phyloP scores from a whole-genome alignment of 768 basidiomycete genomes.

The Lactarius psammicola region DNA sequence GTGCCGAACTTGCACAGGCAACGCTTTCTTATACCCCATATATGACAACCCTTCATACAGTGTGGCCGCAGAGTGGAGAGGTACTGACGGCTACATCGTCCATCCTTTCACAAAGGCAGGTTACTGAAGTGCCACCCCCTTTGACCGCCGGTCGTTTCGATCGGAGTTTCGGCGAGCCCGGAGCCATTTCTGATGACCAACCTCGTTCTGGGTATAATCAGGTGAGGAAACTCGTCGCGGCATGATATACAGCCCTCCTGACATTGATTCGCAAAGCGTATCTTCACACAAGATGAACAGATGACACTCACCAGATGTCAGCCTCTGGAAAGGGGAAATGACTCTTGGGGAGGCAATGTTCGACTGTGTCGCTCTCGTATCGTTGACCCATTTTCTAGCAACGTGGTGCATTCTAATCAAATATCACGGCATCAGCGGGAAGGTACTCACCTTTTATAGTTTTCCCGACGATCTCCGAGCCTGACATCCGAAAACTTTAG shows the following conservation, averaged over 20 bases:
- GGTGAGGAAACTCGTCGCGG: background rate
- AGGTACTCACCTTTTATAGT: background rate
- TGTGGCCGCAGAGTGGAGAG: background rate
- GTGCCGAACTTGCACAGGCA: background rate
- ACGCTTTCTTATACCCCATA: background rate
- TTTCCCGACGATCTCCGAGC: background rate
- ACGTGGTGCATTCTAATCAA: background rate
- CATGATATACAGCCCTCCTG: background rate
- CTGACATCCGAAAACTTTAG: background rate
- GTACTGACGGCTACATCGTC: too few species aligned
- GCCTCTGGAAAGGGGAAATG: background rate
- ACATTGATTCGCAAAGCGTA: background rate
- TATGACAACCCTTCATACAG: background rate
- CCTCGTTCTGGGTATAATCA: background rate
- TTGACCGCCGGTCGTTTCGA: background rate
- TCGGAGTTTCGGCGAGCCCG: background rate
- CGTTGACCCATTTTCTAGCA: background rate
- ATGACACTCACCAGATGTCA: background rate
- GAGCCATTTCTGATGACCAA: background rate
- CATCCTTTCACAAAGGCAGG: background rate
- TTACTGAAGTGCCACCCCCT: background rate
- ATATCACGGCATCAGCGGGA: background rate
- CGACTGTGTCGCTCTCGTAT: background rate
- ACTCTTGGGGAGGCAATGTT: background rate
- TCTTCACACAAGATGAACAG: background rate